Evolutionary conservation across 1,284 basidiomycete species (phyloP).

Genomic region (Amylostereum areolatum): DNA sequence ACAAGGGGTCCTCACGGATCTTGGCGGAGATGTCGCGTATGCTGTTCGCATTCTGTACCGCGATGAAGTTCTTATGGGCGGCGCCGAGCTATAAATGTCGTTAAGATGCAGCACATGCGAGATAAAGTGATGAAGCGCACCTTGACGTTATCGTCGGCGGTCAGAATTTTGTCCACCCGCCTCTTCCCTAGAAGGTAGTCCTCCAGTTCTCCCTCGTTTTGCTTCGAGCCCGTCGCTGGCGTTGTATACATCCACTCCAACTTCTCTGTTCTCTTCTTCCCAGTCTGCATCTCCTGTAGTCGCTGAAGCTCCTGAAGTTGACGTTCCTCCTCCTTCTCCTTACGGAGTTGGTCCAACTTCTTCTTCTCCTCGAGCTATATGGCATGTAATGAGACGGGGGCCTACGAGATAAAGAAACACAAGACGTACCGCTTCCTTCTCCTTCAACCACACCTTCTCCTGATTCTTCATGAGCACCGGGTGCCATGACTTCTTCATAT

Average conservation of each 20-base stretch:
- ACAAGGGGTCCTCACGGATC: conserved; percentile 91
- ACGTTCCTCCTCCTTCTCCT: conserved; percentile 96
- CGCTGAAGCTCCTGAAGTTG: conserved; percentile 95
- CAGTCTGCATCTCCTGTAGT: conserved; percentile 90
- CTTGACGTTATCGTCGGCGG: conserved; percentile 84
- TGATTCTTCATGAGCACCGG: conserved; percentile 97
- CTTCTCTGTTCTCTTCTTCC: conserved; percentile 89
- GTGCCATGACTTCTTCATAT: conserved; percentile 99
- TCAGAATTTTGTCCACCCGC: conserved; percentile 92
- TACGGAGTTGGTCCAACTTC: conserved; percentile 92
- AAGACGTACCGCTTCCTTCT: conserved; percentile 83
- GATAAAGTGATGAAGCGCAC: conserved; percentile 35
- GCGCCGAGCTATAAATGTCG: conserved; percentile 59
- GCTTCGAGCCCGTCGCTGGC: conserved; percentile 76
- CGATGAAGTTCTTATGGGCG: conserved; percentile 85
- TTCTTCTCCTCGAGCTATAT: conserved; percentile 92
- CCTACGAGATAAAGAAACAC: conserved; percentile 1
- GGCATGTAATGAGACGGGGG: conserved; percentile 9
- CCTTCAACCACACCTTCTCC: conserved; percentile 98
- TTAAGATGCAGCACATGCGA: conserved; percentile 3
- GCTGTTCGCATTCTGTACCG: conserved; percentile 91
- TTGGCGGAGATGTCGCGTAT: conserved; percentile 86
- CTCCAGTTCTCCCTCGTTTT: conserved; percentile 89
- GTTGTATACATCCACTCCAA: conserved; percentile 99
- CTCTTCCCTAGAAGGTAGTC: conserved; percentile 99